A percentile compares a stretch with the other conserved stretches of the same genome.
These are phyloP conservation scores for Linaria vulgaris DNA, from an alignment of 257 asterid genomes.

Conservation along the genomic window DNA sequence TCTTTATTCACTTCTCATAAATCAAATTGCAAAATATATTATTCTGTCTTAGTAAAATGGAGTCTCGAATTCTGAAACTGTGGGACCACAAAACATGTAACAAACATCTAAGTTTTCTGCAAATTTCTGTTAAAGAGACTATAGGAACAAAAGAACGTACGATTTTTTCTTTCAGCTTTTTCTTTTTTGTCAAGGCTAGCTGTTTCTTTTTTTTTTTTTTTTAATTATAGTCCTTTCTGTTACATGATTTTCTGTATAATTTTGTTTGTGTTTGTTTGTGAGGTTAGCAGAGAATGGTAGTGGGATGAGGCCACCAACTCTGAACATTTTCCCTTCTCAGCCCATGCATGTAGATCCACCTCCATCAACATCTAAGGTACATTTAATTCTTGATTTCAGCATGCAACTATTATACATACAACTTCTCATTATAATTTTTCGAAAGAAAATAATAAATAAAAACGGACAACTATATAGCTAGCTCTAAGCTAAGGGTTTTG, in stretches of 20 bases:
- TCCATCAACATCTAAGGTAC: conserved; percentile 57
- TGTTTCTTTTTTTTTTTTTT: background rate
- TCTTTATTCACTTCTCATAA: background rate
- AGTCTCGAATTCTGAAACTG: background rate
- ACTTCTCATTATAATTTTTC: no score
- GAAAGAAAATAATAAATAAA: no score
- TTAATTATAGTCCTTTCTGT: background rate
- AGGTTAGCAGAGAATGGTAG: conserved; percentile 48
- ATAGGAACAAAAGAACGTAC: no score
- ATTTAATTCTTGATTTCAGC: no score
- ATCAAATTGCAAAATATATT: background rate
- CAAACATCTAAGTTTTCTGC: no score
- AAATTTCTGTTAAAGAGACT: background rate
- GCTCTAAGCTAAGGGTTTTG: no score
- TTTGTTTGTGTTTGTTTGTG: no score
- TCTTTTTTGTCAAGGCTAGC: background rate
- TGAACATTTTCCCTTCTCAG: conserved; percentile 85
- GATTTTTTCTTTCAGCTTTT: no score
- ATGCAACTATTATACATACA: no score
- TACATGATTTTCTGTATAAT: background rate
- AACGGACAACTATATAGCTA: no score
- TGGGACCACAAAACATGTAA: no score
- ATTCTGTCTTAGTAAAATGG: background rate
- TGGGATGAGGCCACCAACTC: conserved; percentile 70
- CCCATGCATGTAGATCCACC: conserved; percentile 89